Evolutionary conservation across 2,329 filamentous ascomycete genomes (phyloP).

Genomic region (Alternaria hordeiaustralica): DNA sequence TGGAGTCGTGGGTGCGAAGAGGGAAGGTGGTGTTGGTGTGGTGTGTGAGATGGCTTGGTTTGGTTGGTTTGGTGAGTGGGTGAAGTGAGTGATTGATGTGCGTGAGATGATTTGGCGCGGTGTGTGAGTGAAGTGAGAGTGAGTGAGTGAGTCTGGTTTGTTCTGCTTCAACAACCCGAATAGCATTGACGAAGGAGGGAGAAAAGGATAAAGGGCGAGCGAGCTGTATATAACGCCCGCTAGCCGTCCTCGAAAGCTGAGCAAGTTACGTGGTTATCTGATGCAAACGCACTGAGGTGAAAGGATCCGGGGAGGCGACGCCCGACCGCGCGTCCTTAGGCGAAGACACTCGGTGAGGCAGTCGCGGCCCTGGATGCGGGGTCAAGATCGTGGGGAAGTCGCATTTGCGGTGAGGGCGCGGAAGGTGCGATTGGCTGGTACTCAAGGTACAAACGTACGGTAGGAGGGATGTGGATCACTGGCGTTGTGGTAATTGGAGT

Average conservation of each 20-base stretch:
- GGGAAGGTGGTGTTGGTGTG: background rate
- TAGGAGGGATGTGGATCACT: background rate
- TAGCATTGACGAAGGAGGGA: background rate
- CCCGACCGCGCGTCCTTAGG: no score
- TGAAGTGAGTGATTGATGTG: background rate
- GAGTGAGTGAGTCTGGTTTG: background rate
- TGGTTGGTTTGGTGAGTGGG: background rate
- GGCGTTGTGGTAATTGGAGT: no score
- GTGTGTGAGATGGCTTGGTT: background rate
- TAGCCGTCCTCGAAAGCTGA: background rate
- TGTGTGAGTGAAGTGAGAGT: background rate
- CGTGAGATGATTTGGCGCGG: background rate
- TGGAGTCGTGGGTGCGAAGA: accelerated
- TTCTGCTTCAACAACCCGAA: background rate
- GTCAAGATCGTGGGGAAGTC: background rate
- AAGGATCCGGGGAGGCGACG: background rate
- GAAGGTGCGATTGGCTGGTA: background rate
- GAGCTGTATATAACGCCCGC: background rate
- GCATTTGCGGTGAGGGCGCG: background rate
- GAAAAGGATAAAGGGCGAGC: accelerated
- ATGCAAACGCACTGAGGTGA: background rate
- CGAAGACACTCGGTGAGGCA: background rate
- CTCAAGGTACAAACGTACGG: background rate
- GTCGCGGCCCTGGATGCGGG: background rate
- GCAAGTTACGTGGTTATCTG: background rate